These are phyloP conservation scores for Talaromyces sp. DNA, from an alignment of 2,329 filamentous ascomycete species.

Conservation along the genomic window DNA sequence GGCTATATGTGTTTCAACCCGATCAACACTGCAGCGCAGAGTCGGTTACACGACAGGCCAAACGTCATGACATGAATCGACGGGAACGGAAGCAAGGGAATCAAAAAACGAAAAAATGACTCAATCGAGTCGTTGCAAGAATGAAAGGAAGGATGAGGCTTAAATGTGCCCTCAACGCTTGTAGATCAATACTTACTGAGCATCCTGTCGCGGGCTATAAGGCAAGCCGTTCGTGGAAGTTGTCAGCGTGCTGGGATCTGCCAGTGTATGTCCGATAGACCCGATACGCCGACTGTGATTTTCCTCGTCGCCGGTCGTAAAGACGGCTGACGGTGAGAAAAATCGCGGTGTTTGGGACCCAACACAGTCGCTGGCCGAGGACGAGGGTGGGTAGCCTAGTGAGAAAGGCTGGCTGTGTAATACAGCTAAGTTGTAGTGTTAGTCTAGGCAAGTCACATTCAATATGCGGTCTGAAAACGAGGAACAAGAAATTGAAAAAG, in stretches of 20 bases:
- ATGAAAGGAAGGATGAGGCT: not conserved
- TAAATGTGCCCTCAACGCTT: not conserved
- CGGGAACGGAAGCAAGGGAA: slow-evolving; percentile 5
- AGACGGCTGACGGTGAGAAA: slow-evolving; percentile 34
- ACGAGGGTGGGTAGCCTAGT: slow-evolving; percentile 36
- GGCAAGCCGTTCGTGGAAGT: slow-evolving; percentile 50
- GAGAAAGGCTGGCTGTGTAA: slow-evolving; percentile 34
- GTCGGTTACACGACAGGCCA: not conserved
- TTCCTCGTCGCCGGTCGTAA: slow-evolving; percentile 38
- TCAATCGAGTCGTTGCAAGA: not conserved
- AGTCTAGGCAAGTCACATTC: not conserved
- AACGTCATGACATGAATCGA: not conserved
- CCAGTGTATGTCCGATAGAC: slow-evolving; percentile 45
- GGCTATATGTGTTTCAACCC: not conserved
- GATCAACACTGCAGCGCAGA: not conserved
- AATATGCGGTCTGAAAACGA: slow-evolving; percentile 18
- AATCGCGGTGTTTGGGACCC: slow-evolving; percentile 29
- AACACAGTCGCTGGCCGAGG: slow-evolving; percentile 41
- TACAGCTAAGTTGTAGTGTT: slow-evolving; percentile 28
- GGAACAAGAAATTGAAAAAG: slow-evolving; percentile 11
- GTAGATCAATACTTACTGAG: slow-evolving; percentile 50
- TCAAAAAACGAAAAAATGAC: not conserved
- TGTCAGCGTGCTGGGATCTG: slow-evolving; percentile 34
- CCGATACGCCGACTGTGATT: slow-evolving; percentile 53
- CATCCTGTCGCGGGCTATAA: slow-evolving; percentile 53